Conservation (phyloP, 768 basidiomycete genomes). For the Mycena venus region DNA sequence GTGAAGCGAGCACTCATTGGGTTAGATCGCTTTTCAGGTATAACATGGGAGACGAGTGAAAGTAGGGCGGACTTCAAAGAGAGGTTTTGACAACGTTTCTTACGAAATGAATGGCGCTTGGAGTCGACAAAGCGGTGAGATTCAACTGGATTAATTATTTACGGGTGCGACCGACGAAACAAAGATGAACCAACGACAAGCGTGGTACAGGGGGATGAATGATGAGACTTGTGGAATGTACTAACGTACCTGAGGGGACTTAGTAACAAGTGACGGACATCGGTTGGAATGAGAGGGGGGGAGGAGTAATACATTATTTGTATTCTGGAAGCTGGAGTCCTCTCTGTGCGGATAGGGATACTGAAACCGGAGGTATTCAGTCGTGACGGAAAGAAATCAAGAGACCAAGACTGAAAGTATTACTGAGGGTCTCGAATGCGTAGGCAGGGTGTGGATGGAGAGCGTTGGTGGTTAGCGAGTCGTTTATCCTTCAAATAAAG, state of each 20-base stretch:
- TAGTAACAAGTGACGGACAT: not conserved
- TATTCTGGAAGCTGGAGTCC: not conserved
- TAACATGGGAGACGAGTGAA: not conserved
- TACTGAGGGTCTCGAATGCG: not conserved
- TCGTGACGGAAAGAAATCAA: too few species aligned
- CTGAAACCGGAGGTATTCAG: too few species aligned
- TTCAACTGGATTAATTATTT: not conserved
- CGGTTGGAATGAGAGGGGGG: too few species aligned
- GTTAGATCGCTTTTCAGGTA: not conserved
- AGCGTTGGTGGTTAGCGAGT: not conserved
- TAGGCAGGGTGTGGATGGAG: not conserved
- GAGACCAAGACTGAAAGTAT: not conserved
- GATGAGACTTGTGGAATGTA: not conserved
- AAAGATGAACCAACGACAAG: too few species aligned
- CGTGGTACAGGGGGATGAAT: too few species aligned
- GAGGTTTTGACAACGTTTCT: not conserved
- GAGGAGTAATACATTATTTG: not conserved
- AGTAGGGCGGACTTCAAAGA: not conserved
- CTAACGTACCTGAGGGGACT: not conserved
- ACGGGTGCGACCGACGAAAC: too few species aligned
- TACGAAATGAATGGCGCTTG: not conserved
- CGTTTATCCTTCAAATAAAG: too few species aligned
- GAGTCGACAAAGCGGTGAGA: not conserved
- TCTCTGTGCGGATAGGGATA: not conserved
- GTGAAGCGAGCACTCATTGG: not conserved